phyloP scores from a whole-genome alignment of 805 yeast genomes.

The Yarrowia phangngaensis region DNA sequence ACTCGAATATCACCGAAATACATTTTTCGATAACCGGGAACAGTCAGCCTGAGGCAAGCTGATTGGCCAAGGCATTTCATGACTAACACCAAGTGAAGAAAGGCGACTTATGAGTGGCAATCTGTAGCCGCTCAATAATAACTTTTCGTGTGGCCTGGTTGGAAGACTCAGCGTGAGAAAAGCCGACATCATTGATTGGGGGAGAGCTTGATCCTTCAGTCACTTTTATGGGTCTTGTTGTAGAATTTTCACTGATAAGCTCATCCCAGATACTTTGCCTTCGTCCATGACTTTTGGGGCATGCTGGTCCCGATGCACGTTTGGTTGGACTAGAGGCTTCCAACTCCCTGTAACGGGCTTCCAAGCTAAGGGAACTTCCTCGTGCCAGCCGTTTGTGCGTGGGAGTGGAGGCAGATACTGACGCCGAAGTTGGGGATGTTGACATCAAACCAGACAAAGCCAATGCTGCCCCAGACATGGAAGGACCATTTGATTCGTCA shows the following conservation, averaged over 20 bases:
- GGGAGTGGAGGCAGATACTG: neutral
- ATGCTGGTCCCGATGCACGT: neutral
- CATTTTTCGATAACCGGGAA: no score
- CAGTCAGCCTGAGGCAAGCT: no score
- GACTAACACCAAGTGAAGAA: slow-evolving; percentile 66
- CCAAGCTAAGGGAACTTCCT: slow-evolving; percentile 9
- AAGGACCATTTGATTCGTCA: no score
- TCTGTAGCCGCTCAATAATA: slow-evolving; percentile 57
- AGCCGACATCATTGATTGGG: slow-evolving; percentile 33
- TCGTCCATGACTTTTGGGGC: slow-evolving; percentile 19
- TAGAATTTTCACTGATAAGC: slow-evolving; percentile 28
- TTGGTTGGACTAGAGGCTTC: neutral
- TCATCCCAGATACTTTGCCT: slow-evolving; percentile 27
- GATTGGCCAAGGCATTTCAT: no score
- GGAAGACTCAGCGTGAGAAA: slow-evolving; percentile 32
- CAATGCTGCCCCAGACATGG: no score
- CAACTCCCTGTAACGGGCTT: slow-evolving; percentile 10
- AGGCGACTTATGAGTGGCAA: slow-evolving; percentile 54
- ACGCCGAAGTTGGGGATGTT: neutral
- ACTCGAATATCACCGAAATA: no score
- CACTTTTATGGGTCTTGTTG: slow-evolving; percentile 4
- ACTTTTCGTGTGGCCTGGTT: slow-evolving; percentile 44
- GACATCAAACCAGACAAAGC: no score
- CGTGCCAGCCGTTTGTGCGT: neutral
- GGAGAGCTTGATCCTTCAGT: neutral